These are phyloP conservation scores for Piloderma croceum DNA, from an alignment of 768 basidiomycete genomes.

Conservation along the genomic window DNA sequence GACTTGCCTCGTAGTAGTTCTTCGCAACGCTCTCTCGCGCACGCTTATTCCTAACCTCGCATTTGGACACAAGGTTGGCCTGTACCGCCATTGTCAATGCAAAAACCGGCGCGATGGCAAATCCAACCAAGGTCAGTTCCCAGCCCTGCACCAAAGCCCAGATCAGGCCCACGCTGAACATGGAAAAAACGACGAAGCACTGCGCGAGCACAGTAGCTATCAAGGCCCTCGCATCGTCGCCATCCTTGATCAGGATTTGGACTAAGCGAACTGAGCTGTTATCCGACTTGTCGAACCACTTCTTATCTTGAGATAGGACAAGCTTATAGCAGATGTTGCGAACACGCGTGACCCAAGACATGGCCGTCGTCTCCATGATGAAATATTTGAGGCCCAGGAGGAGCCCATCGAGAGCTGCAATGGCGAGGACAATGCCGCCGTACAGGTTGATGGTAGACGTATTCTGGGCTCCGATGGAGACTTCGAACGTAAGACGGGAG, in stretches of 20 bases:
- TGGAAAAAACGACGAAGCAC: constrained; percentile 63
- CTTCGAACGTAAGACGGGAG: constrained; percentile 71
- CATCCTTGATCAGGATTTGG: constrained; percentile 80
- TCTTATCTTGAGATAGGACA: constrained; percentile 75
- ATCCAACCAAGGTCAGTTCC: constrained; percentile 87
- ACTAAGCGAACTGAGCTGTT: constrained; percentile 59
- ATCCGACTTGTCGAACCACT: constrained; percentile 73
- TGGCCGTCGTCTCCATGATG: constrained; percentile 69
- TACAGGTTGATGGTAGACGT: constrained; percentile 57
- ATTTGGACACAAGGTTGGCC: constrained; percentile 61
- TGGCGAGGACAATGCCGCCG: constrained; percentile 64
- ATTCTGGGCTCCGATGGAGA: constrained; percentile 66
- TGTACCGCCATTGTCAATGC: constrained; percentile 69
- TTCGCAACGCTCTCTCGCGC: constrained; percentile 82
- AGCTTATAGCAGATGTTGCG: constrained; percentile 50
- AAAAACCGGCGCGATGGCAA: constrained; percentile 85
- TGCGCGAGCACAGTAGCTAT: constrained; percentile 71
- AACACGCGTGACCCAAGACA: constrained; percentile 68
- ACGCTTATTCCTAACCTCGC: constrained; percentile 76
- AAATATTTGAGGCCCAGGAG: constrained; percentile 73
- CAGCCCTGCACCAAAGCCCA: constrained; percentile 90
- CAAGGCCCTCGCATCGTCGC: constrained; percentile 78
- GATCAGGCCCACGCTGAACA: constrained; percentile 77
- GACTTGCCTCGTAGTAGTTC: constrained; percentile 76
- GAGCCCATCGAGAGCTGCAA: constrained; percentile 74